Conservation (phyloP, 1,284 basidiomycete species). For the Leccinum fallax region DNA sequence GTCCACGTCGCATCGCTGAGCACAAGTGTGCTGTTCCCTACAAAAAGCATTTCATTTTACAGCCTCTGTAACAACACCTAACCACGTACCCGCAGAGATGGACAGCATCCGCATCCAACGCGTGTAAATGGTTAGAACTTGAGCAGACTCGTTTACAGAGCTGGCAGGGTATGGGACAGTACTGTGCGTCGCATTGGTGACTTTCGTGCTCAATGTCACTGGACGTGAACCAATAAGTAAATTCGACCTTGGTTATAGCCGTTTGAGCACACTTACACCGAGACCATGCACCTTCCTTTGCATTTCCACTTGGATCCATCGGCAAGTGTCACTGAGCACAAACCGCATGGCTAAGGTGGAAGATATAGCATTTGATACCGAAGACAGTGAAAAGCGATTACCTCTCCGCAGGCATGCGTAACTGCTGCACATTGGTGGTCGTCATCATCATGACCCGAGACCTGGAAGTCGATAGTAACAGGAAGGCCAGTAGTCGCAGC, state of each 20-base stretch:
- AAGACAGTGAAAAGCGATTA: conserved; percentile 20
- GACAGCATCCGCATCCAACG: conserved; percentile 39
- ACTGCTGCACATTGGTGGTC: conserved; percentile 54
- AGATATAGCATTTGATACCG: neutral
- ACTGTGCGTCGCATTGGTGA: conserved; percentile 50
- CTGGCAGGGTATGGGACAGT: conserved; percentile 54
- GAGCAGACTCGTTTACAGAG: conserved; percentile 54
- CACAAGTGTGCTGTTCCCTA: conserved; percentile 49
- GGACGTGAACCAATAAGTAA: neutral
- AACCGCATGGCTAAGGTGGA: conserved; percentile 46
- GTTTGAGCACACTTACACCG: conserved; percentile 40
- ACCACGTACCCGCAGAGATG: conserved; percentile 59
- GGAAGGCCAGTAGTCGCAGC: neutral
- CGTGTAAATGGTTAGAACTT: conserved; percentile 52
- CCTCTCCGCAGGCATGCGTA: conserved; percentile 56
- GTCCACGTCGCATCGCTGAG: conserved; percentile 41
- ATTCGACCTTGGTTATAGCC: neutral
- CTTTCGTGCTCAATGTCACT: conserved; percentile 48
- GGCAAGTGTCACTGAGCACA: conserved; percentile 33
- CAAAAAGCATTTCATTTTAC: neutral
- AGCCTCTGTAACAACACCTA: conserved; percentile 25
- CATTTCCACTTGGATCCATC: conserved; percentile 42
- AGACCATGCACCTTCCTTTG: conserved; percentile 42
- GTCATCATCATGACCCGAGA: conserved; percentile 44
- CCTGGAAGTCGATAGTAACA: conserved; percentile 34